Percentiles rank a stretch among this genome's conserved stretches.
phyloP scores from a whole-genome alignment of 257 asterid species.

The Ocimum tenuiflorum region DNA sequence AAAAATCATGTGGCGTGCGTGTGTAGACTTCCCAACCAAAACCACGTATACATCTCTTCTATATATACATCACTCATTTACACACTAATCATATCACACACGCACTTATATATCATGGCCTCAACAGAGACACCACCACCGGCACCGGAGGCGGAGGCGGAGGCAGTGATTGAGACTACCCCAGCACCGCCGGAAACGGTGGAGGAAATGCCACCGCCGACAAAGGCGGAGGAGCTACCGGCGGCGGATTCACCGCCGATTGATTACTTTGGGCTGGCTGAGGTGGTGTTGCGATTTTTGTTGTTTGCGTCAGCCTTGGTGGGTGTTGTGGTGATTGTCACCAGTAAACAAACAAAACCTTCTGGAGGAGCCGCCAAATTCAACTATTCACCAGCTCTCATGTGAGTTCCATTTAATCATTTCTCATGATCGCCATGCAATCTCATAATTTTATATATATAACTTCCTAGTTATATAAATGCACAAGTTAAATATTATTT shows the following conservation, averaged over 20 bases:
- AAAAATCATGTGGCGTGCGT: slow-evolving; percentile 8
- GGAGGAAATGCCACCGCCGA: slow-evolving; percentile 17
- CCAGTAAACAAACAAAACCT: slow-evolving; percentile 41
- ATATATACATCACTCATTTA: slow-evolving; percentile 9
- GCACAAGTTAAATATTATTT: no score
- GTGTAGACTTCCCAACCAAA: slow-evolving; percentile 14
- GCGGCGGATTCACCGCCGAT: background rate
- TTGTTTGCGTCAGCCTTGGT: slow-evolving; percentile 51
- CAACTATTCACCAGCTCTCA: slow-evolving; percentile 50
- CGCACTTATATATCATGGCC: slow-evolving; percentile 14
- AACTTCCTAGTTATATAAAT: no score
- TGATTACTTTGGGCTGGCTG: slow-evolving; percentile 29
- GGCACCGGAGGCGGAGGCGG: slow-evolving; percentile 5
- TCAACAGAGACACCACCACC: slow-evolving; percentile 14
- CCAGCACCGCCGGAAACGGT: background rate
- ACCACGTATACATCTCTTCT: background rate
- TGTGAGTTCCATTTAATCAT: slow-evolving; percentile 33
- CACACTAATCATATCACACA: background rate
- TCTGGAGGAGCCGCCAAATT: slow-evolving; percentile 36
- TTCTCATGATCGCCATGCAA: no score
- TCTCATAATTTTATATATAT: no score
- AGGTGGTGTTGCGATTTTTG: slow-evolving; percentile 53
- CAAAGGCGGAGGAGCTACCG: slow-evolving; percentile 17
- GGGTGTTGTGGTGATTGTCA: slow-evolving; percentile 52
- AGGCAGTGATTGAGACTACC: slow-evolving; percentile 21